Percentiles rank a stretch among this genome's conserved stretches.
These are phyloP conservation scores for Chimonanthus salicifolius DNA, from an alignment of 164 flowering plant species.

Conservation along the genomic window DNA sequence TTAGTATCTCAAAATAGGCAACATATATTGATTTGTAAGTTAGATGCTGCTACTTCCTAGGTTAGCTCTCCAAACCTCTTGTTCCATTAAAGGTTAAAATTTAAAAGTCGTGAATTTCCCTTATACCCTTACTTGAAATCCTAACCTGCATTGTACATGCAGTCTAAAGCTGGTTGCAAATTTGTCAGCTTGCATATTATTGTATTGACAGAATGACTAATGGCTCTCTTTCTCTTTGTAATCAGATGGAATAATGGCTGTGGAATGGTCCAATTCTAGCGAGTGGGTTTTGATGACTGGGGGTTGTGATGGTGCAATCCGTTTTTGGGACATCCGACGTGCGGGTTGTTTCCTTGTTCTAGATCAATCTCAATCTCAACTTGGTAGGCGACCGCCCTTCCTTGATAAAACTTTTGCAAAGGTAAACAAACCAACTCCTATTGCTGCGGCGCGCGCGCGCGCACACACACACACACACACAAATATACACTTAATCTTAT, in stretches of 20 bases:
- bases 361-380: conserved; percentile 83
- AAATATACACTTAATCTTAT: too few relatives aligned
- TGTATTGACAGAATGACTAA: too few relatives aligned
- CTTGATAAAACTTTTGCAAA: conserved; percentile 29
- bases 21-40: too few relatives aligned
- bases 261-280: conserved; percentile 92
- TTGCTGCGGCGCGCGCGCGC: not conserved
- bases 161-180: not conserved
- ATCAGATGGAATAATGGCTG: conserved; percentile 89
- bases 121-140: not conserved
- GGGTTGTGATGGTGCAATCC: conserved; percentile 97
- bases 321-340: conserved; percentile 98
- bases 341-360: conserved; percentile 89
- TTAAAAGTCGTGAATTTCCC: too few relatives aligned
- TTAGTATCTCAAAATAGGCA: too few relatives aligned
- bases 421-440: conserved; percentile 25
- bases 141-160: not conserved
- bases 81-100: too few relatives aligned
- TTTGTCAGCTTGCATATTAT: not conserved
- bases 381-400: conserved; percentile 84
- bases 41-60: too few relatives aligned
- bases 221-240: conserved; percentile 3
- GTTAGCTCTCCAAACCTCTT: too few relatives aligned
- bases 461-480: too few relatives aligned
- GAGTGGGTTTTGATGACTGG: conserved; percentile 96